Evolutionary conservation across 306 rosid genomes (phyloP).

Genomic region (Quercus wislizeni): DNA sequence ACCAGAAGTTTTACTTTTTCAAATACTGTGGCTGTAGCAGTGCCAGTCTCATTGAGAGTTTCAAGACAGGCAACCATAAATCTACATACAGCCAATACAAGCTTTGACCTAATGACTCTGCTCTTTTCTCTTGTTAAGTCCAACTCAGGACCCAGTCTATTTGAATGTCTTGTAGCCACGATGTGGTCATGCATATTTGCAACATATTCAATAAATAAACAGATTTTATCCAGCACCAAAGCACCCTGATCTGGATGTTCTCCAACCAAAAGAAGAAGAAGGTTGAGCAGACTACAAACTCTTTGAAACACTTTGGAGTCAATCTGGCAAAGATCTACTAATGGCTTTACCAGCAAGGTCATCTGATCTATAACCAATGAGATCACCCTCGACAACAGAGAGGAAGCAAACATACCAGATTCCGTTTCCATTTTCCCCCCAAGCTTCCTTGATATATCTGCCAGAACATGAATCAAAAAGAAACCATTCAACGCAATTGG

Average conservation of each 20-base stretch:
- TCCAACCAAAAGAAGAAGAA: slow-evolving; percentile 34
- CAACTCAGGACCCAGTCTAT: background rate
- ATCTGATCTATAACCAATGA: slow-evolving; percentile 46
- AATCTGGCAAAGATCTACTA: slow-evolving; percentile 25
- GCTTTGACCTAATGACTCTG: slow-evolving; percentile 20
- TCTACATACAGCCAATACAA: slow-evolving; percentile 35
- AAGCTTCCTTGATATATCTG: slow-evolving; percentile 33
- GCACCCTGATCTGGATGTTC: slow-evolving; percentile 34
- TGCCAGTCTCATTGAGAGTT: slow-evolving; percentile 31
- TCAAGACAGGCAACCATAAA: slow-evolving; percentile 46
- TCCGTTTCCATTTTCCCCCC: slow-evolving; percentile 17
- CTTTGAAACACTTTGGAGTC: slow-evolving; percentile 30
- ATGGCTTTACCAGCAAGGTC: slow-evolving; percentile 27
- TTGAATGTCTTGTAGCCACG: slow-evolving; percentile 12
- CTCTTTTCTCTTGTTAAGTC: slow-evolving; percentile 20
- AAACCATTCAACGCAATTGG: slow-evolving; percentile 23
- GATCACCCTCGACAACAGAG: slow-evolving; percentile 37
- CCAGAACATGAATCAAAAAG: slow-evolving; percentile 37
- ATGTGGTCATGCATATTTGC: slow-evolving; percentile 15
- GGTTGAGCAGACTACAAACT: slow-evolving; percentile 30
- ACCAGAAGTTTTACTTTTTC: slow-evolving; percentile 46
- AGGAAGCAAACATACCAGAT: slow-evolving; percentile 17
- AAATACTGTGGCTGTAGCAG: slow-evolving; percentile 23
- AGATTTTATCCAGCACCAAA: slow-evolving; percentile 40
- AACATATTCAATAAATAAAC: slow-evolving; percentile 25